Percentiles rank a stretch among this genome's conserved stretches.
These are phyloP conservation scores for Aureobasidium sp. DNA, from an alignment of 2,329 filamentous ascomycete genomes.

Conservation along the genomic window DNA sequence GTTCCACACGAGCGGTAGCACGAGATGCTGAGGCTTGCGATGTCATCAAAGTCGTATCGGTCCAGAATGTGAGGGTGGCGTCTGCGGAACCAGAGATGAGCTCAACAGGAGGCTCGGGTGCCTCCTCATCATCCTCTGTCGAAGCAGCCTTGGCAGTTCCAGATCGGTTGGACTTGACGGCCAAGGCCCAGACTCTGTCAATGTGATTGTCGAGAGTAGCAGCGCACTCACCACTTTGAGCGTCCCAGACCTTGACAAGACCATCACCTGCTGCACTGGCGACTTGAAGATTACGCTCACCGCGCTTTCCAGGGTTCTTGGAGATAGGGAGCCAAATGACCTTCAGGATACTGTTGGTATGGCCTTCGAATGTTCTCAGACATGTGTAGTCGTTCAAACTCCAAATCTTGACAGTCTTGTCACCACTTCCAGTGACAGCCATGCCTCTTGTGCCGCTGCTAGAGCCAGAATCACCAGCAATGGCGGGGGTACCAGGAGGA, in stretches of 20 bases:
- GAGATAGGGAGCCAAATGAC: conserved; percentile 70
- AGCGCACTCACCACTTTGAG: conserved; percentile 72
- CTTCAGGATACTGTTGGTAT: conserved; percentile 92
- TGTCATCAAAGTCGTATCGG: conserved; percentile 77
- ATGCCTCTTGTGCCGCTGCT: conserved; percentile 69
- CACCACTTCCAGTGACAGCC: conserved; percentile 82
- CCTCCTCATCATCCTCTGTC: conserved; percentile 16
- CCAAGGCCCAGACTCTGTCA: conserved; percentile 87
- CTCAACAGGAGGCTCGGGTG: conserved; percentile 43
- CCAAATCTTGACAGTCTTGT: conserved; percentile 96
- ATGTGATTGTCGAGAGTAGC: conserved; percentile 94
- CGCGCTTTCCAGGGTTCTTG: conserved; percentile 30
- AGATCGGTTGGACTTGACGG: conserved; percentile 50
- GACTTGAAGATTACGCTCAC: conserved; percentile 56
- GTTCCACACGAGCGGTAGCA: conserved; percentile 73
- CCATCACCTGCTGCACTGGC: conserved; percentile 89
- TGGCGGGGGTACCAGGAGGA: conserved; percentile 63
- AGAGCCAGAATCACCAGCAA: conserved; percentile 55
- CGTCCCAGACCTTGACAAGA: conserved; percentile 93
- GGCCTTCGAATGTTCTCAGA: conserved; percentile 87
- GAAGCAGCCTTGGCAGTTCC: neutral
- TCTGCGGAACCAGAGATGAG: conserved; percentile 89
- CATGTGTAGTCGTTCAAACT: conserved; percentile 87
- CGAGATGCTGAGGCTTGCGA: conserved; percentile 65
- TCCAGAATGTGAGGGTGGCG: conserved; percentile 91